Evolutionary conservation across 2,329 filamentous ascomycete species (phyloP).

Genomic region (Alternaria incomplexa): DNA sequence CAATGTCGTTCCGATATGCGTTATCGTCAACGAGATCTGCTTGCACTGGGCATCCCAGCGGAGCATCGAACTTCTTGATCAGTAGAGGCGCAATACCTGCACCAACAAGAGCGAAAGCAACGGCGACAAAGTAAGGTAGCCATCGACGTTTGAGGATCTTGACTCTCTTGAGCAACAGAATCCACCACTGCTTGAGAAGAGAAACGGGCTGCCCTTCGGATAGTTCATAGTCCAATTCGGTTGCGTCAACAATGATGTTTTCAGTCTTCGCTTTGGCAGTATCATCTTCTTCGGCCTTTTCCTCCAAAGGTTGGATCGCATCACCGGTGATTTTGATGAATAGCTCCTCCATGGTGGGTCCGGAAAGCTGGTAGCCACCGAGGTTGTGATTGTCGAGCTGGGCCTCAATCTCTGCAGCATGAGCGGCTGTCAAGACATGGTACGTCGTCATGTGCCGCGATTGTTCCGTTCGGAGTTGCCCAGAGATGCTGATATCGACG

Average conservation of each 20-base stretch:
- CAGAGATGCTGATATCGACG: slow-evolving; percentile 58
- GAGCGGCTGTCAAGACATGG: neutral
- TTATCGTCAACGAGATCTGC: slow-evolving; percentile 16
- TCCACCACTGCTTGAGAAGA: slow-evolving; percentile 70
- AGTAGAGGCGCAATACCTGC: slow-evolving; percentile 78
- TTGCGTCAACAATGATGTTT: neutral
- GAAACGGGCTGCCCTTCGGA: slow-evolving; percentile 72
- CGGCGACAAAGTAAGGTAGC: slow-evolving; percentile 73
- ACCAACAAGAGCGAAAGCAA: slow-evolving; percentile 77
- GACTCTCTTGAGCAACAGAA: slow-evolving; percentile 77
- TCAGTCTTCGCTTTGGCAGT: neutral
- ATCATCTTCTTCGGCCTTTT: neutral
- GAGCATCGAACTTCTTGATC: slow-evolving; percentile 62
- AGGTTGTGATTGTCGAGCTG: neutral
- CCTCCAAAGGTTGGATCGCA: neutral
- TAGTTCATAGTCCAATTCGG: slow-evolving; percentile 47
- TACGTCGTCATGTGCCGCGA: neutral
- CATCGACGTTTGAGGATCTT: slow-evolving; percentile 78
- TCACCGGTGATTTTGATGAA: neutral
- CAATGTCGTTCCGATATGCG: neutral
- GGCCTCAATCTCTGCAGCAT: neutral
- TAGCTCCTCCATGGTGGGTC: neutral
- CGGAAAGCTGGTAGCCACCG: neutral
- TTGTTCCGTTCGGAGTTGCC: slow-evolving; percentile 59
- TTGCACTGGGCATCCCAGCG: slow-evolving; percentile 47